These are phyloP conservation scores for Phellopilus nigrolimitatus DNA, from an alignment of 1,284 basidiomycete genomes.

Conservation along the genomic window DNA sequence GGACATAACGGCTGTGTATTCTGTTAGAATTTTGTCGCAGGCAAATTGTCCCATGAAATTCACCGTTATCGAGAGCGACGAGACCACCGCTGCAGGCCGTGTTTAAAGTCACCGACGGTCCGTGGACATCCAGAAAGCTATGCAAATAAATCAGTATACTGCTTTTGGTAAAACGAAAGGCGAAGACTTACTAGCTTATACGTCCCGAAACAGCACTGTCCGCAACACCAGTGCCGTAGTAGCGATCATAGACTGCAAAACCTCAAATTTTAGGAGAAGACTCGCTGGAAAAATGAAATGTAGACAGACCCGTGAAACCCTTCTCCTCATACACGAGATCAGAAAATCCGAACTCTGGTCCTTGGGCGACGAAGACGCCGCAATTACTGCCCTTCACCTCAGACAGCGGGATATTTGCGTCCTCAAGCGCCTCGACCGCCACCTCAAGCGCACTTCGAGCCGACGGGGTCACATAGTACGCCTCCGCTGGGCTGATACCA, in stretches of 20 bases:
- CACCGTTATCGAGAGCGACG: slow-evolving; percentile 34
- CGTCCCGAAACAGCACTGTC: slow-evolving; percentile 33
- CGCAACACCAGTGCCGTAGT: slow-evolving; percentile 33
- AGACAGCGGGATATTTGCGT: slow-evolving; percentile 33
- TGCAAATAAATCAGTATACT: not conserved
- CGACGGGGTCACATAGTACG: slow-evolving; percentile 30
- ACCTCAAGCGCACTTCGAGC: slow-evolving; percentile 32
- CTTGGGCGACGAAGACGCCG: slow-evolving; percentile 32
- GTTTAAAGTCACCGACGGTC: slow-evolving; percentile 34
- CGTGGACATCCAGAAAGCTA: slow-evolving; percentile 34
- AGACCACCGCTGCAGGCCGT: slow-evolving; percentile 35
- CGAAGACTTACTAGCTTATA: slow-evolving; percentile 32
- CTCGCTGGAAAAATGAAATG: not conserved
- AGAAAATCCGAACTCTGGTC: slow-evolving; percentile 30
- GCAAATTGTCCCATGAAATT: not conserved
- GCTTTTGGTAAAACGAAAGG: not conserved
- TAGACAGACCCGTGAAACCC: slow-evolving; percentile 29
- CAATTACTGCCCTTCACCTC: slow-evolving; percentile 31
- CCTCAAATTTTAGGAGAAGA: not conserved
- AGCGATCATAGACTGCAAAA: slow-evolving; percentile 30
- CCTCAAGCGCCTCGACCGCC: slow-evolving; percentile 35
- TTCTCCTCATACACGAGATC: slow-evolving; percentile 30
- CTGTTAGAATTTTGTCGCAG: not conserved
- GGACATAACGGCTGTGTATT: slow-evolving; percentile 29
- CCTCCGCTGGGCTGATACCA: slow-evolving; percentile 33